Conservation (phyloP, 257 asterid genomes). For the Lantana camara region DNA sequence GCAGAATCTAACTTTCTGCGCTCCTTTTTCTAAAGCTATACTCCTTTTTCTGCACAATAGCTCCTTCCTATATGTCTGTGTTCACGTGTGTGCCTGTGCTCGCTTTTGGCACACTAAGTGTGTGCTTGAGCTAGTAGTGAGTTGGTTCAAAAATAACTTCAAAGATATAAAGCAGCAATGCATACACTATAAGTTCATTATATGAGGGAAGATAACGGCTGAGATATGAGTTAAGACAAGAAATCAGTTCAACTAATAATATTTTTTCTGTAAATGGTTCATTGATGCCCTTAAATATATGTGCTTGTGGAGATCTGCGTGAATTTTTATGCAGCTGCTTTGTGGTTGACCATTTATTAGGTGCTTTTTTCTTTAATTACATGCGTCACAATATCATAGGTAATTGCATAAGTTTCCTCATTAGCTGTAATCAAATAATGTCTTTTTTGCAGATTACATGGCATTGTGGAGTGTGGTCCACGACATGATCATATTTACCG, state of each 20-base stretch:
- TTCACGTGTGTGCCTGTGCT: no score
- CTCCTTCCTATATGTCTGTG: no score
- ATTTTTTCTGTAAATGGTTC: background rate
- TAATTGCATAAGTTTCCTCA: constrained; percentile 10
- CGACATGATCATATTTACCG: constrained; percentile 76
- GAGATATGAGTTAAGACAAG: background rate
- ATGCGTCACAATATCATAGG: constrained; percentile 1
- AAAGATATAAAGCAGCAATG: background rate
- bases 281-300: background rate
- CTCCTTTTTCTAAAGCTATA: background rate
- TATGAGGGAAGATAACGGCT: background rate
- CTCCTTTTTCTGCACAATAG: constrained; percentile 2
- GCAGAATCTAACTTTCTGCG: no score
- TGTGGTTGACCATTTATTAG: constrained; percentile 9
- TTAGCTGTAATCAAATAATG: constrained; percentile 24
- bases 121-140: background rate
- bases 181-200: background rate
- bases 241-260: constrained; percentile 6
- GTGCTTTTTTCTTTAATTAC: constrained; percentile 18
- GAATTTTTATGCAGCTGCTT: constrained; percentile 5
- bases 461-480: constrained; percentile 82
- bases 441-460: constrained; percentile 64
- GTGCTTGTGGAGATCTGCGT: background rate
- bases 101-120: background rate
- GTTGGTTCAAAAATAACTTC: background rate